Conservation (phyloP, 176 grass and related monocot species). For the Juncus inflexus region DNA sequence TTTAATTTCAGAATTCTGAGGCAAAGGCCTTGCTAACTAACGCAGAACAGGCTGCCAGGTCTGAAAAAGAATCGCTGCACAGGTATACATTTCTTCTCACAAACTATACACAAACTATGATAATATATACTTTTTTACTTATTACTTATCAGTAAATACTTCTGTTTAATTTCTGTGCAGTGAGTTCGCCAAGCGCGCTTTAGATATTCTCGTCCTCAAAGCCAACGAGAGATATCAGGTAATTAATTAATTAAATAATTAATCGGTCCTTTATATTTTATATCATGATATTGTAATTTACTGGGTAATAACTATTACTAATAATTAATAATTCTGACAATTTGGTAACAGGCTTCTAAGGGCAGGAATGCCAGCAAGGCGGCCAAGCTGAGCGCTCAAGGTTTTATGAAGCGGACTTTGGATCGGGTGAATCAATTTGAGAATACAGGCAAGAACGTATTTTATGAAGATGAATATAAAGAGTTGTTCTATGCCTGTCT, state of each 20-base stretch:
- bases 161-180: slow-evolving; percentile 36
- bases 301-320: neutral
- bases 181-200: slow-evolving; percentile 46
- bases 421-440: slow-evolving; percentile 51
- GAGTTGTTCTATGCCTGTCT: slow-evolving; percentile 10
- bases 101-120: neutral
- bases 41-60: slow-evolving; percentile 44
- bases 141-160: slow-evolving; percentile 16
- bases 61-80: slow-evolving; percentile 52
- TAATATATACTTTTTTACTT: slow-evolving; percentile 3
- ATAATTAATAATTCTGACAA: neutral
- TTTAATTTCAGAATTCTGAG: slow-evolving; percentile 40
- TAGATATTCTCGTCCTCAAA: slow-evolving; percentile 65
- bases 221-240: slow-evolving; percentile 54
- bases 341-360: slow-evolving; percentile 14
- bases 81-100: slow-evolving; percentile 38
- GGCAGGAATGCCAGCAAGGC: slow-evolving; percentile 42
- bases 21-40: slow-evolving; percentile 46
- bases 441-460: slow-evolving; percentile 49
- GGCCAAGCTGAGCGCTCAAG: slow-evolving; percentile 52
- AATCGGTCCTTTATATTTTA: slow-evolving; percentile 1
- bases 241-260: slow-evolving; percentile 19
- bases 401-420: slow-evolving; percentile 52
- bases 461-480: slow-evolving; percentile 41
- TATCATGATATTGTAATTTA: slow-evolving; percentile 11